phyloP scores from a whole-genome alignment of 2,329 filamentous ascomycete species.

The Simplicillium sp. region DNA sequence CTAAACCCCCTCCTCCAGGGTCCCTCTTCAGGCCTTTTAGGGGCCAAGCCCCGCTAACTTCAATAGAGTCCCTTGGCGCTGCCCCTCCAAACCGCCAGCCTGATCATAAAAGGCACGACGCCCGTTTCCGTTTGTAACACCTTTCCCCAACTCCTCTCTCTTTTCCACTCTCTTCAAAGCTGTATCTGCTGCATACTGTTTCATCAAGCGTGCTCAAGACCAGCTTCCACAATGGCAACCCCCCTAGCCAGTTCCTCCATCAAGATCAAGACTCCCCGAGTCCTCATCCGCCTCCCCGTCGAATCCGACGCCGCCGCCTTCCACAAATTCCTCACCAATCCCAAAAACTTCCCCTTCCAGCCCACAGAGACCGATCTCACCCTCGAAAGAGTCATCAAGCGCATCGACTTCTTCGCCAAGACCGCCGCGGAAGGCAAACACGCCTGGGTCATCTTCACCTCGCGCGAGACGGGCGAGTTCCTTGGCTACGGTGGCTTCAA shows the following conservation, averaged over 20 bases:
- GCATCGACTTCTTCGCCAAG: conserved; percentile 4
- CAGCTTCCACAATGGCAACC: conserved; percentile 5
- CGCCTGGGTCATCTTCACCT: conserved; percentile 9
- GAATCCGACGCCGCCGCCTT: conserved; percentile 7
- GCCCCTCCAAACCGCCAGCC: no score
- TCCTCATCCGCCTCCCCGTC: conserved; percentile 26
- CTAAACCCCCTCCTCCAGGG: no score
- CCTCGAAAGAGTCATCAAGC: conserved; percentile 4
- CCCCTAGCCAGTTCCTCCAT: conserved; percentile 7
- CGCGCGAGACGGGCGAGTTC: conserved; percentile 8
- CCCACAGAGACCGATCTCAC: conserved; percentile 4
- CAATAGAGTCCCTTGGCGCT: no score
- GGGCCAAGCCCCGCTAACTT: no score
- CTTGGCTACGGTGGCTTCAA: conserved; percentile 13
- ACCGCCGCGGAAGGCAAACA: conserved; percentile 8
- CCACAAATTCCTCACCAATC: conserved; percentile 7
- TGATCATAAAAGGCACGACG: no score
- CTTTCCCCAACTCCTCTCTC: no score
- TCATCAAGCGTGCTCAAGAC: no score
- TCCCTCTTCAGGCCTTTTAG: no score
- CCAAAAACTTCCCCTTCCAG: conserved; percentile 8
- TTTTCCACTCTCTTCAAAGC: no score
- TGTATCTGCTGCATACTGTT: no score
- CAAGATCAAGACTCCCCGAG: conserved; percentile 28
- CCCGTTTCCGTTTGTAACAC: no score